These are phyloP conservation scores for Fusarium dlaminii DNA, from an alignment of 2,329 filamentous ascomycete species.

Conservation along the genomic window DNA sequence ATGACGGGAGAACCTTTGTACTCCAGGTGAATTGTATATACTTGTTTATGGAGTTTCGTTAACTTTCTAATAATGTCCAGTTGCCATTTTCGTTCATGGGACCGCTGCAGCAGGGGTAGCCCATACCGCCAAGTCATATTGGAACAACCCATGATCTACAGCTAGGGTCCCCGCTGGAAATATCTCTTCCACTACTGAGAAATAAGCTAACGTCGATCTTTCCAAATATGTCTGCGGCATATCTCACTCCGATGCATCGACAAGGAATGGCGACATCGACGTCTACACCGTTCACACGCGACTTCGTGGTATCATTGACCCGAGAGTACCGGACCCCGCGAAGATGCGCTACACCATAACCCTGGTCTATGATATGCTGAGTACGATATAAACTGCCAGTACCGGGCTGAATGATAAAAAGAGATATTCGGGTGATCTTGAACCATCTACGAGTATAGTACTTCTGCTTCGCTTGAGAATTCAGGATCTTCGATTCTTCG, in stretches of 20 bases:
- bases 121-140: background rate
- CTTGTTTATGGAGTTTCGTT: background rate
- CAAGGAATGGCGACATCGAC: background rate
- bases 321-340: background rate
- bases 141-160: background rate
- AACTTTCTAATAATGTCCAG: background rate
- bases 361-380: no score
- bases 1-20: rapidly evolving
- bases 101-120: background rate
- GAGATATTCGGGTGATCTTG: background rate
- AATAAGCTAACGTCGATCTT: background rate
- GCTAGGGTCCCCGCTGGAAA: background rate
- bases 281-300: background rate
- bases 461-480: background rate
- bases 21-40: rapidly evolving
- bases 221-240: background rate
- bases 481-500: rapidly evolving
- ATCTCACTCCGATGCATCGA: background rate
- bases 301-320: slow-evolving; percentile 11
- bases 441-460: background rate
- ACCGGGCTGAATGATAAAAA: background rate
- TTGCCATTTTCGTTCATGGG: background rate
- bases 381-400: background rate
- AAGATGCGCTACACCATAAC: background rate
- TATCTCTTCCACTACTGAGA: background rate